phyloP scores from a whole-genome alignment of 2,329 filamentous ascomycete genomes.

The Dryadomyces sulphureus region DNA sequence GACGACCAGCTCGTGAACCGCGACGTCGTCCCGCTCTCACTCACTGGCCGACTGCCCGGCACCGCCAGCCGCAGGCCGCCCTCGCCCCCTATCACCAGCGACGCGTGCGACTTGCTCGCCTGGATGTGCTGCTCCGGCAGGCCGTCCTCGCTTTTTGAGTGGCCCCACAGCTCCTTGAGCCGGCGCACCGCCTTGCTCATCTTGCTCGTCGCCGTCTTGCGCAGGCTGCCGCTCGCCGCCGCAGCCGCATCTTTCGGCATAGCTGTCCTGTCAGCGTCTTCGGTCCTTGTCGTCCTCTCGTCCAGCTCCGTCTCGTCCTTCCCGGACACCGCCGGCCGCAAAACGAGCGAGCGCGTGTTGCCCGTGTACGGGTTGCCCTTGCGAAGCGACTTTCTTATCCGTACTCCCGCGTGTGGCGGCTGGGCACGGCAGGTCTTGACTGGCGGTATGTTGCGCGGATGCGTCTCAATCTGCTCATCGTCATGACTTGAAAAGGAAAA shows the following conservation, averaged over 20 bases:
- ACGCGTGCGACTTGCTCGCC: conserved; percentile 20
- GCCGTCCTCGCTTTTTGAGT: conserved; percentile 6
- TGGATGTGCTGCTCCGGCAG: conserved; percentile 35
- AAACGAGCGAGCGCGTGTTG: not conserved
- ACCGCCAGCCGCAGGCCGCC: no score
- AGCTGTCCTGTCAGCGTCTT: no score
- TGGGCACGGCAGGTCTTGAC: not conserved
- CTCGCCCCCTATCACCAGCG: conserved; percentile 5
- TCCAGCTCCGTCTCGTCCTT: no score
- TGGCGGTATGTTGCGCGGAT: conserved; percentile 1
- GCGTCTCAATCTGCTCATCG: conserved; percentile 16
- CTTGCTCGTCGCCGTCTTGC: conserved; percentile 9
- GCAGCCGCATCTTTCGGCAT: not conserved
- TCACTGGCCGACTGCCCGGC: not conserved
- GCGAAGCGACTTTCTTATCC: conserved; percentile 30
- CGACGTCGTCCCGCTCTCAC: conserved; percentile 6
- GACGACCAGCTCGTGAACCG: conserved; percentile 12
- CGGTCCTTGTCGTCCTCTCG: no score
- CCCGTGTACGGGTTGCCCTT: not conserved
- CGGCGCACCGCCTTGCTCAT: conserved; percentile 8
- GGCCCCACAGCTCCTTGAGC: conserved; percentile 8
- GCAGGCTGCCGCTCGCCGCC: conserved; percentile 5
- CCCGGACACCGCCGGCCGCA: not conserved
- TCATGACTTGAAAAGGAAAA: conserved; percentile 9
- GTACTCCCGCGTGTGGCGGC: not conserved